These are phyloP conservation scores for Talaromyces borbonicus DNA, from an alignment of 495 filamentous ascomycete species.

Conservation along the genomic window DNA sequence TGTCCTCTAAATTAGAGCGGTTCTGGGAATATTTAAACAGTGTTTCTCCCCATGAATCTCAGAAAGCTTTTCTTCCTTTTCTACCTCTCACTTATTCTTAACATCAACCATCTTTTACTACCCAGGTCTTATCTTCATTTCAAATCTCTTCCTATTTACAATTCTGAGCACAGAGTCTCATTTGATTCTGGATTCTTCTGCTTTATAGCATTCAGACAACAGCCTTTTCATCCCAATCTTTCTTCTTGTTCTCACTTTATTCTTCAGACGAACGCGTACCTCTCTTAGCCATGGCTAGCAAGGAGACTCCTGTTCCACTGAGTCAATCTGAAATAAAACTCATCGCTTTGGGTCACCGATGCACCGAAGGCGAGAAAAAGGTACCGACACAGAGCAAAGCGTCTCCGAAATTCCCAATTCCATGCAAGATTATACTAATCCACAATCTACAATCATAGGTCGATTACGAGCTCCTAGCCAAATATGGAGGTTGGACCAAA, in stretches of 20 bases:
- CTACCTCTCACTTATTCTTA: not conserved
- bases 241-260: no score
- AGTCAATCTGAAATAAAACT: slow-evolving; percentile 13
- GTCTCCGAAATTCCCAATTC: not conserved
- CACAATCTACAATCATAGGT: slow-evolving; percentile 16
- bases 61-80: not conserved
- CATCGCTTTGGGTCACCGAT: slow-evolving; percentile 16
- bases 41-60: not conserved
- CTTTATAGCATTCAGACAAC: no score
- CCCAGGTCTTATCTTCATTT: not conserved
- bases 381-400: slow-evolving; percentile 18
- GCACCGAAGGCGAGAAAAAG: slow-evolving; percentile 10
- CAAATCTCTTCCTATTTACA: not conserved
- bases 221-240: not conserved
- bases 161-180: not conserved
- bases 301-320: no score
- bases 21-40: not conserved
- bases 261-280: no score
- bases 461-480: slow-evolving; percentile 27
- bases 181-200: no score
- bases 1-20: not conserved
- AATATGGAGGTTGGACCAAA: slow-evolving; percentile 21
- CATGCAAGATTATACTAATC: not conserved
- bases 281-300: no score
- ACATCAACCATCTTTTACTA: no score